Conservation (phyloP, 2,329 filamentous ascomycete genomes). For the Arthrobotrys megalospora region DNA sequence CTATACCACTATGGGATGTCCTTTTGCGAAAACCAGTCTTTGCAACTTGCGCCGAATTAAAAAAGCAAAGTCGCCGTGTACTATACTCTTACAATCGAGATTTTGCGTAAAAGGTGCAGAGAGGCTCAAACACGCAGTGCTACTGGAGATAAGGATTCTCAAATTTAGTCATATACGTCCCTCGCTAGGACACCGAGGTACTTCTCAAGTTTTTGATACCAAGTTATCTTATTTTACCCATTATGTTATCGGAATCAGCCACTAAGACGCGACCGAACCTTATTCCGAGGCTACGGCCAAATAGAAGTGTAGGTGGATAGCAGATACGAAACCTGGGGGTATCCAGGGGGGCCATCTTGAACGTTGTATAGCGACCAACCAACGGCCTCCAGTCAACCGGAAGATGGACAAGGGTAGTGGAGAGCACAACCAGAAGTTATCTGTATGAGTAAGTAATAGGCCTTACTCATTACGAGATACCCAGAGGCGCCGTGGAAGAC, state of each 20-base stretch:
- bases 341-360: neutral
- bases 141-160: neutral
- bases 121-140: neutral
- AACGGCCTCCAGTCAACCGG: neutral
- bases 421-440: neutral
- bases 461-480: neutral
- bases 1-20: slow-evolving; percentile 29
- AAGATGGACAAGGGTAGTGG: neutral
- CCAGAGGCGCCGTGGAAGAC: neutral
- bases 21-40: slow-evolving; percentile 31
- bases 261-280: slow-evolving; percentile 9
- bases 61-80: slow-evolving; percentile 16
- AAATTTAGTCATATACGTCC: neutral
- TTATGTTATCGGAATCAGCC: slow-evolving; percentile 22
- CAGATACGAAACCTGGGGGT: slow-evolving; percentile 8
- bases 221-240: neutral
- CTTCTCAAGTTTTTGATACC: neutral
- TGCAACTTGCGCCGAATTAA: neutral
- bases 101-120: neutral
- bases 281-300: neutral
- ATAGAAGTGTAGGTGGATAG: slow-evolving; percentile 15
- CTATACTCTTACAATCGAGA: neutral
- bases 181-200: neutral
- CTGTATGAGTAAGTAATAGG: neutral
- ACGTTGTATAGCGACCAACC: neutral